A percentile compares a stretch with the other conserved stretches of the same genome.
Evolutionary conservation across 2,329 filamentous ascomycete genomes (phyloP).

Genomic region (Colletotrichum scovillei): DNA sequence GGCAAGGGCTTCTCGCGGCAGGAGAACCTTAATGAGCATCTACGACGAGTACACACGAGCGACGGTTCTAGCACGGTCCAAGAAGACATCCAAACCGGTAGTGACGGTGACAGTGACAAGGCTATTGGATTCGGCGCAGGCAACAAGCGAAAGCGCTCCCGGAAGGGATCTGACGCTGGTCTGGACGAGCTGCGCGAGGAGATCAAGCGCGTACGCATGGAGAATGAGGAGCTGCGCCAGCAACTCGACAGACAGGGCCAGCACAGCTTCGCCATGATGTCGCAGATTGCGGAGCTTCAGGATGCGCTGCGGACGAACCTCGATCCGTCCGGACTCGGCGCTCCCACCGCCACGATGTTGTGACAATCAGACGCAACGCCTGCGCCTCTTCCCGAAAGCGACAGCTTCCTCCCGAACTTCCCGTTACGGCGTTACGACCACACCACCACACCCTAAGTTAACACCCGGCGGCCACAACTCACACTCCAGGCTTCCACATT

Average conservation of each 20-base stretch:
- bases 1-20: slow-evolving; percentile 92
- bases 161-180: slow-evolving; percentile 49
- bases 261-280: slow-evolving; percentile 59
- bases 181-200: slow-evolving; percentile 71
- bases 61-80: slow-evolving; percentile 51
- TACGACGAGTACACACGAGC: slow-evolving; percentile 85
- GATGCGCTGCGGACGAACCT: slow-evolving; percentile 49
- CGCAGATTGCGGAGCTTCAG: slow-evolving; percentile 59
- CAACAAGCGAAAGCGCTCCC: slow-evolving; percentile 60
- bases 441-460: slow-evolving; percentile 17
- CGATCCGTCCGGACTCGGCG: slow-evolving; percentile 43
- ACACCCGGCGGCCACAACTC: slow-evolving; percentile 17
- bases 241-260: slow-evolving; percentile 62
- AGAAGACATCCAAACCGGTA: slow-evolving; percentile 49
- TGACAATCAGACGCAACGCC: slow-evolving; percentile 36
- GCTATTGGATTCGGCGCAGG: slow-evolving; percentile 44
- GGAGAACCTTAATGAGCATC: slow-evolving; percentile 93
- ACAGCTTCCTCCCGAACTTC: slow-evolving; percentile 7
- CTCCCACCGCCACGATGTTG: slow-evolving; percentile 55
- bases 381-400: slow-evolving; percentile 11
- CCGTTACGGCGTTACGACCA: slow-evolving; percentile 29
- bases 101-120: slow-evolving; percentile 60
- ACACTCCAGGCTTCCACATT: slow-evolving; percentile 22
- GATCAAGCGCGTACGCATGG: slow-evolving; percentile 73
- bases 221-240: slow-evolving; percentile 69